Evolutionary conservation across 2,329 filamentous ascomycete genomes (phyloP).

Genomic region (Tolypocladium nubicola): DNA sequence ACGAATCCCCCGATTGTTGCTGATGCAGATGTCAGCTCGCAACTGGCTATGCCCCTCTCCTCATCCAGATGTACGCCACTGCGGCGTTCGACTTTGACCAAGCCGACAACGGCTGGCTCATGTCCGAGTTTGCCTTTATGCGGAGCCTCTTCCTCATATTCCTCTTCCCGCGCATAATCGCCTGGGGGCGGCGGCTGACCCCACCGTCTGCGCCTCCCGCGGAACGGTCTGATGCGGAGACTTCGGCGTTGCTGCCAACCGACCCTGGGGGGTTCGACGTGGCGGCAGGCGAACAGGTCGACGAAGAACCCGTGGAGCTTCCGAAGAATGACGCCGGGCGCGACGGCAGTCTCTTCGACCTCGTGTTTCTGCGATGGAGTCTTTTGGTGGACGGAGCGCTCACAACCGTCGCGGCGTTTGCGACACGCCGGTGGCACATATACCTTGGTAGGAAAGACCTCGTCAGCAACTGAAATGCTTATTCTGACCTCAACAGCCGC

Average conservation of each 20-base stretch:
- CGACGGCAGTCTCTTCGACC: conserved; percentile 49
- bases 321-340: conserved; percentile 22
- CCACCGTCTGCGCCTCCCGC: background rate
- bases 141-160: conserved; percentile 44
- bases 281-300: conserved; percentile 26
- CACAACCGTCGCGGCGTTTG: conserved; percentile 52
- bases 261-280: conserved; percentile 30
- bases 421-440: conserved; percentile 55
- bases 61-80: conserved; percentile 51
- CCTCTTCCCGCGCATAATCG: conserved; percentile 42
- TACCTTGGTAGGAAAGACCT: conserved; percentile 38
- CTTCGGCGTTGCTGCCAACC: conserved; percentile 17
- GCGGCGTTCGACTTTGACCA: conserved; percentile 43
- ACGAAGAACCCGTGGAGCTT: conserved; percentile 31
- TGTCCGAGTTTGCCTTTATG: conserved; percentile 44
- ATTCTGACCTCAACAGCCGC: conserved; percentile 31
- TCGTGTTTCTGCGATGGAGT: conserved; percentile 57
- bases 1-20: background rate
- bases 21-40: conserved; percentile 33
- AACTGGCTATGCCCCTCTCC: conserved; percentile 54
- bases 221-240: conserved; percentile 1
- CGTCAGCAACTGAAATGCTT: background rate
- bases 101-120: conserved; percentile 44
- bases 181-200: conserved; percentile 23
- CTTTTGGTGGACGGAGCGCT: conserved; percentile 53